Conservation (phyloP, 2,329 filamentous ascomycete species). For the Phaeomoniella chlamydospora region DNA sequence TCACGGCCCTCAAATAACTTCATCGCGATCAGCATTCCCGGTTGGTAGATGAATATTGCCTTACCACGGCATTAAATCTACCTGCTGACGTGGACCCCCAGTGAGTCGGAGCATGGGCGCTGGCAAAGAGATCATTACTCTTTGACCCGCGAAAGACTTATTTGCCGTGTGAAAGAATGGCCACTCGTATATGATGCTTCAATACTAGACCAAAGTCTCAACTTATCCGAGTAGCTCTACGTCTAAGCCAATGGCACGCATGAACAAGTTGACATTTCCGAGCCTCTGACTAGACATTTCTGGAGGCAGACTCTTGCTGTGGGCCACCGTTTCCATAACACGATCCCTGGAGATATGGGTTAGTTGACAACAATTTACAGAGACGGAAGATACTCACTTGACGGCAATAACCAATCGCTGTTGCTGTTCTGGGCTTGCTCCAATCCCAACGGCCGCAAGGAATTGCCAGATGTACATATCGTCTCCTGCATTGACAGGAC, state of each 20-base stretch:
- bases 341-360: constrained; percentile 44
- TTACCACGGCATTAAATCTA: too few species aligned
- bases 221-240: constrained; percentile 70
- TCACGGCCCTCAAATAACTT: too few species aligned
- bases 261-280: constrained; percentile 92
- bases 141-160: too few species aligned
- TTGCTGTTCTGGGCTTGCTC: constrained; percentile 86
- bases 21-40: too few species aligned
- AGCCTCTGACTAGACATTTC: constrained; percentile 74
- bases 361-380: constrained; percentile 5
- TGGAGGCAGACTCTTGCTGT: constrained; percentile 77
- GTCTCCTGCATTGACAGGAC: constrained; percentile 75
- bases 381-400: constrained; percentile 39
- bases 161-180: too few species aligned
- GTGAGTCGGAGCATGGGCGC: too few species aligned
- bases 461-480: constrained; percentile 99
- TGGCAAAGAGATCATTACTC: too few species aligned
- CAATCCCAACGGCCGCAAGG: constrained; percentile 85
- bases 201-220: too few species aligned
- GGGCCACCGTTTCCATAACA: constrained; percentile 84
- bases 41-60: too few species aligned
- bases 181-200: too few species aligned
- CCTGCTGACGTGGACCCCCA: too few species aligned
- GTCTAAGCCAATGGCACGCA: constrained; percentile 96
- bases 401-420: constrained; percentile 87